phyloP scores from a whole-genome alignment of 257 asterid species.

The Paulownia fortunei region DNA sequence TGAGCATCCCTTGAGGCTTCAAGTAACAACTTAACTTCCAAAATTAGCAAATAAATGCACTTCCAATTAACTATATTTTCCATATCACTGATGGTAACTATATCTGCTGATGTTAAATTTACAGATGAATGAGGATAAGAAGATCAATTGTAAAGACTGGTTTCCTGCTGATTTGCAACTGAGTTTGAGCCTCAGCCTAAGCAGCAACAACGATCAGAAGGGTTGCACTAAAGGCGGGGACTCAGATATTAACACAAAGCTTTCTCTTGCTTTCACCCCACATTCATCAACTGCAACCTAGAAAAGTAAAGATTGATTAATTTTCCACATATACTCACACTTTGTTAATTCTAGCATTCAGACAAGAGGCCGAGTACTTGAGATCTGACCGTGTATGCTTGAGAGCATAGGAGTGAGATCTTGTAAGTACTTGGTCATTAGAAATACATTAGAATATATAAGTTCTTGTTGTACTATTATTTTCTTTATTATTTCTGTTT shows the following conservation, averaged over 20 bases:
- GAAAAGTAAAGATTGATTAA: not conserved
- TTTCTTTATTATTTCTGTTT: not conserved
- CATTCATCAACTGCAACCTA: conserved; percentile 38
- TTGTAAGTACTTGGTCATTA: conserved; percentile 59
- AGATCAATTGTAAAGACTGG: conserved; percentile 37
- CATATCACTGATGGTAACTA: no score
- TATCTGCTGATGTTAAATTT: no score
- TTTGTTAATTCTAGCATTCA: not conserved
- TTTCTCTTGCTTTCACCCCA: conserved; percentile 66
- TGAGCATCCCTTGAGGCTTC: conserved; percentile 34
- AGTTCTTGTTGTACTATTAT: not conserved
- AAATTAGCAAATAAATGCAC: not conserved
- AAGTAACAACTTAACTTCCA: conserved; percentile 37
- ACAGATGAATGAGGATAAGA: conserved; percentile 56
- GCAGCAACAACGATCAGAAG: conserved; percentile 42
- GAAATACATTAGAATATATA: not conserved
- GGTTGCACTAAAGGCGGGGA: conserved; percentile 42
- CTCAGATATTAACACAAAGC: conserved; percentile 71
- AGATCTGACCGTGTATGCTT: conserved; percentile 63
- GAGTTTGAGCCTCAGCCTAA: conserved; percentile 50
- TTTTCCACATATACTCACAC: not conserved
- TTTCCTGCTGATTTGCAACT: conserved; percentile 57
- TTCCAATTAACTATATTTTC: no score
- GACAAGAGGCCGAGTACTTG: conserved; percentile 61
- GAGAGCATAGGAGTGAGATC: conserved; percentile 73